phyloP scores from a whole-genome alignment of 176 grass and related monocot species.

The Rhipidocladum racemiflorum region DNA sequence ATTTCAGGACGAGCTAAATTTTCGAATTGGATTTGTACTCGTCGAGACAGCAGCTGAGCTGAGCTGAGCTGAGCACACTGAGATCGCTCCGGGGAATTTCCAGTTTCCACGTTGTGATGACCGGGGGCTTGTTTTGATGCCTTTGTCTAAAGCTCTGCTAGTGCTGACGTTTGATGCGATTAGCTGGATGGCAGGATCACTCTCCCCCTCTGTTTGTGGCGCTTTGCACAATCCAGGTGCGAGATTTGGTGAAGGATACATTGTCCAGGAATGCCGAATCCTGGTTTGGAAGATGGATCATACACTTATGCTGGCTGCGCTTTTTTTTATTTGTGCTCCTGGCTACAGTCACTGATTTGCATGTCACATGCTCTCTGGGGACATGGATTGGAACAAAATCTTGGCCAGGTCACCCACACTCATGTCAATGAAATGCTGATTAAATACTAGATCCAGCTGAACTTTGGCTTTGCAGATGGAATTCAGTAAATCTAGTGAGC shows the following conservation, averaged over 20 bases:
- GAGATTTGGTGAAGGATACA: neutral
- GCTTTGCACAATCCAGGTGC: neutral
- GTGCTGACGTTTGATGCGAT: neutral
- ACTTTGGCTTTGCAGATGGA: neutral
- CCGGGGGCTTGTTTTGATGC: neutral
- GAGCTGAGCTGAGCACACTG: conserved; percentile 5
- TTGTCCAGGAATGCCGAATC: neutral
- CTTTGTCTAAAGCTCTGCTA: conserved; percentile 11
- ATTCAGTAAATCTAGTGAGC: neutral
- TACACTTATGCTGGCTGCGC: neutral
- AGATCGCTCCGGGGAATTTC: neutral
- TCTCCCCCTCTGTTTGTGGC: neutral
- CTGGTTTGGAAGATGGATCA: neutral
- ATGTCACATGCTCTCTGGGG: neutral
- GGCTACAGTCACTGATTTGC: neutral
- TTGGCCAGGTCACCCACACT: neutral
- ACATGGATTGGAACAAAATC: neutral
- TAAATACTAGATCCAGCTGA: neutral
- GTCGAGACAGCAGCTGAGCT: neutral
- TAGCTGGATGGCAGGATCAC: neutral
- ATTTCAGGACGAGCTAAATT: neutral
- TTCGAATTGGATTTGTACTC: conserved; percentile 7
- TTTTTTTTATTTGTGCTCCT: neutral
- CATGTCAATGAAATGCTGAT: neutral
- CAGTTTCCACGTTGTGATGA: too few relatives aligned